Evolutionary conservation across 192 early-diverging fungal genomes (phyloP).

Genomic region (Allomyces javanicus): DNA sequence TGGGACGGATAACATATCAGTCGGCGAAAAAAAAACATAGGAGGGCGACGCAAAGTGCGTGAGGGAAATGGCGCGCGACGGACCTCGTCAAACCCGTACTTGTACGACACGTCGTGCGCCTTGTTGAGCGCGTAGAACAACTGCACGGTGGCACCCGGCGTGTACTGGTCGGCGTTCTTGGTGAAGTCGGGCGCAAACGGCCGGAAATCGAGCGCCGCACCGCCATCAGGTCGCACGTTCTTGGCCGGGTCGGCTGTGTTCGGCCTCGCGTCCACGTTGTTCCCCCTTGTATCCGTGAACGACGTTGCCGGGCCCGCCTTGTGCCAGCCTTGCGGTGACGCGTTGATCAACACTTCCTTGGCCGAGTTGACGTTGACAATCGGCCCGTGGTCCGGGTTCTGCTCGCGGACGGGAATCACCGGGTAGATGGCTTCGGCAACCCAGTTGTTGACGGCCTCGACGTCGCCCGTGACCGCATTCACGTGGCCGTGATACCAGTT

Average conservation of each 20-base stretch:
- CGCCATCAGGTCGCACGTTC: slow-evolving; percentile 12
- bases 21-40: too few relatives aligned
- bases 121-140: slow-evolving; percentile 36
- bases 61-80: too few relatives aligned
- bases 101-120: slow-evolving; percentile 72
- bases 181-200: slow-evolving; percentile 34
- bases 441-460: slow-evolving; percentile 66
- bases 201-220: slow-evolving; percentile 12
- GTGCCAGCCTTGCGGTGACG: slow-evolving; percentile 52
- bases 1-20: too few relatives aligned
- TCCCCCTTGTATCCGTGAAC: slow-evolving; percentile 62
- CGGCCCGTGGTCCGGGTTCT: slow-evolving; percentile 48
- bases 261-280: slow-evolving; percentile 80
- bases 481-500: slow-evolving; percentile 67
- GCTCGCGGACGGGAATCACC: slow-evolving; percentile 55
- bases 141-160: slow-evolving; percentile 43
- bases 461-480: slow-evolving; percentile 32
- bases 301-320: background rate
- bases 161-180: slow-evolving; percentile 43
- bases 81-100: slow-evolving; percentile 76
- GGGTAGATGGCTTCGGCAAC: slow-evolving; percentile 54
- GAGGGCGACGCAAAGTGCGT: too few relatives aligned
- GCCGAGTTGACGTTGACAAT: slow-evolving; percentile 21
- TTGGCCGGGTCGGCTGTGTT: slow-evolving; percentile 32
- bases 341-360: slow-evolving; percentile 22